phyloP scores from a whole-genome alignment of 2,329 filamentous ascomycete species.

The Ascochyta rabiei region DNA sequence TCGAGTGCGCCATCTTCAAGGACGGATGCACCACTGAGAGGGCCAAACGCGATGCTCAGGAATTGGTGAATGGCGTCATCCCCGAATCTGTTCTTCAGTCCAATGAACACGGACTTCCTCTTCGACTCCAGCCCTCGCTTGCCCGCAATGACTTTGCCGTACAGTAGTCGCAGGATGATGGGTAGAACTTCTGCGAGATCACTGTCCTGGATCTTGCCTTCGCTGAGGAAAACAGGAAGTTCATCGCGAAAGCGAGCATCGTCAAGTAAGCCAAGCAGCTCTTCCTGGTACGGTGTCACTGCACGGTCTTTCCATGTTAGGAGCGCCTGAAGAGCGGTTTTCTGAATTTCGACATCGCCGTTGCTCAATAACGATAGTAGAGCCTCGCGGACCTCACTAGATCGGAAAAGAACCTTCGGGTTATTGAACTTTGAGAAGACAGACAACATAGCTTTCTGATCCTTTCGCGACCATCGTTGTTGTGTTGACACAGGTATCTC shows the following conservation, averaged over 20 bases:
- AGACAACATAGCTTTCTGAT: constrained; percentile 81
- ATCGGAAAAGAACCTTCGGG: constrained; percentile 80
- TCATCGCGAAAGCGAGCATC: constrained; percentile 93
- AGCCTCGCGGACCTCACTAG: constrained; percentile 75
- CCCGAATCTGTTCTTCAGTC: constrained; percentile 74
- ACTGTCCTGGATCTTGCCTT: constrained; percentile 70
- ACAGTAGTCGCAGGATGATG: constrained; percentile 82
- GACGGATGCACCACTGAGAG: constrained; percentile 67
- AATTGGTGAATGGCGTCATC: constrained; percentile 79
- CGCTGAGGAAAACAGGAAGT: constrained; percentile 81
- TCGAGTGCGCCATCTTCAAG: constrained; percentile 59
- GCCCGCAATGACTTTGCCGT: constrained; percentile 86
- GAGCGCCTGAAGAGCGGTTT: constrained; percentile 80
- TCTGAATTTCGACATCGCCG: constrained; percentile 89
- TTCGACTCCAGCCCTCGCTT: constrained; percentile 82
- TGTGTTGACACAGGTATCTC: constrained; percentile 12
- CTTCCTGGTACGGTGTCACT: constrained; percentile 80
- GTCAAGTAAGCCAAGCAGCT: constrained; percentile 84
- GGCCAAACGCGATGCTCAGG: constrained; percentile 78
- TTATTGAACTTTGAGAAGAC: constrained; percentile 88
- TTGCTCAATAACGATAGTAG: constrained; percentile 80
- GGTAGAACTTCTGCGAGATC: constrained; percentile 81
- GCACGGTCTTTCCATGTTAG: constrained; percentile 85
- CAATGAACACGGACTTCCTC: constrained; percentile 73
- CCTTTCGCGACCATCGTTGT: constrained; percentile 70